Base-by-base conservation (phyloP, 164 flowering plant genomes). In the Platanus orientalis region DNA sequence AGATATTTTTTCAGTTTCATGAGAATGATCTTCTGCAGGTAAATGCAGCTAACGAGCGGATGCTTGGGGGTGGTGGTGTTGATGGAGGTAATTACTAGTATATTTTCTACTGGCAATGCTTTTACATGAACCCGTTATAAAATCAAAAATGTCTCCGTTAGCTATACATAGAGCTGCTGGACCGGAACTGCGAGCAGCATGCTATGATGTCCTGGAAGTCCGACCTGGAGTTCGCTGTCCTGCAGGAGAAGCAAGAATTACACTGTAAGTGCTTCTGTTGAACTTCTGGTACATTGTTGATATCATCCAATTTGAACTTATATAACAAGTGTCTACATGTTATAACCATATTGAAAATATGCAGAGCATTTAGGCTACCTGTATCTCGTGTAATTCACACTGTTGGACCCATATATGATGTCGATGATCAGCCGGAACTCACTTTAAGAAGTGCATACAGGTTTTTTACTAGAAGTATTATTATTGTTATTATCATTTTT, bases 11-110 rank as follows among this genome's bases (percentile, higher is more conserved):
- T n/a, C n/a, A 30, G 55, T 49, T 61, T 61, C 39, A 61, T 14
- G 28, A 21, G 1, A 0, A 61, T 3, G 6, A 16, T 62, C 36
- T 65, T 73, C 47, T 69, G 53, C 68, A 94, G 97, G 97, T 94
- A 36, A 94, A 94, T 83, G 92, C 97, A 44, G 99, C 99, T 25
- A 92, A 94, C 68, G 85, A 88, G 71, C 62, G 66, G 58, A 89
- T 94, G 99, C 96, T 94, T 61, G 97, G 99, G 50, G 97, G 97
- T 69, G 96, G 97, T 63, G 97, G 96, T 63, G 99, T 90, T n/a
- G 97, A 94, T 88, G 99, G 99, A 82, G 97, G 99, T 91, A 81
- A 65, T 29, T 58, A 24, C 27, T 49, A 11, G 23, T 62, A 3
- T 49, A n/a, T 32, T 12, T 23, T 26, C 17, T 42, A n/a, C 3